Base-by-base conservation (phyloP, 2,329 filamentous ascomycete genomes). In the Neopestalotiopsis rosae region DNA sequence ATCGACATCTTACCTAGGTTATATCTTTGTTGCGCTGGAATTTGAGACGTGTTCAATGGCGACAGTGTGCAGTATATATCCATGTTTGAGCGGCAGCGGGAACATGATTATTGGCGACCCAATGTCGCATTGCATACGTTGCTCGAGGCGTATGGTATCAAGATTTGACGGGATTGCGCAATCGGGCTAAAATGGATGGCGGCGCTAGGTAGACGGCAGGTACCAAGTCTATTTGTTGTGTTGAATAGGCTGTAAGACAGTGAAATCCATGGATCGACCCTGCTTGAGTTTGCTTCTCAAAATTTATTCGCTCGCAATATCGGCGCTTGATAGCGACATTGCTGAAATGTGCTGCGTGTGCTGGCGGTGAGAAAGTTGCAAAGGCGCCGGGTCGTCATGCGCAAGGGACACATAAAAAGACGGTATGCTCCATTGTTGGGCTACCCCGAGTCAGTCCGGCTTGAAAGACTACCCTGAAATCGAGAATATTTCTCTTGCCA, bases 141-240 rank as follows among this genome's bases (percentile, higher is more conserved):
- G 70, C 61, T 67, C 69, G 70, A 68, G 67, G 67, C 38, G 65
- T 70, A 75, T 77, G 73, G 72, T 74, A 76, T 75, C 73, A 78
- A 69, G 20, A 49, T 65, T 64, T 69, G 70, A 68, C 67, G 66
- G 71, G 70, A 78, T 78, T 74, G 73, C 76, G 76, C 76, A 71
- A 78, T 78, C 72, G 67, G 56, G 67, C 59, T 62, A 62, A 62
- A 40, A 40, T 24, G 59, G 30, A 40, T 13, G 59, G 59, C n/a
- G 62, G 30, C 62, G 42, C 38, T 65, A 49, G 69, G 58, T 69
- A 67, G 58, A 30, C 59, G 62, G 65, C 61, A 45, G 40, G 65
- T 70, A 69, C 58, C 67, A 38, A 38, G 34, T 7, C 34, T 10
- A 38, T 70, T 68, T 7, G 42, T 40, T n/a, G 61, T 64, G 28